Conservation (phyloP, 2,329 filamentous ascomycete genomes). For the Penicillium glabrum region DNA sequence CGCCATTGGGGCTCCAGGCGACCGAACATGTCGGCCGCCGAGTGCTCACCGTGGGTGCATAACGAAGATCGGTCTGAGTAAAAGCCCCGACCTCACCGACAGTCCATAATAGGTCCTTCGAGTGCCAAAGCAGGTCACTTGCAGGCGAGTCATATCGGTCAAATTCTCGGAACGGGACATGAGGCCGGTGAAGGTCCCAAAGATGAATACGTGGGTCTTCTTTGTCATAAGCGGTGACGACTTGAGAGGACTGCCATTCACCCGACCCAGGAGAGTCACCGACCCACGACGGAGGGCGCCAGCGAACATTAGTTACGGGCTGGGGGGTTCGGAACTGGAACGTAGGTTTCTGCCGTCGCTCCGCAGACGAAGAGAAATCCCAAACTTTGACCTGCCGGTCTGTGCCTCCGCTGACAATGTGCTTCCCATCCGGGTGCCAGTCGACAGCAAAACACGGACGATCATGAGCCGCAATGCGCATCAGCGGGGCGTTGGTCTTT, state of each 20-base stretch:
- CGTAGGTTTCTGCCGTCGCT: constrained; percentile 58
- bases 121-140: constrained; percentile 64
- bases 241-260: constrained; percentile 60
- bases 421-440: constrained; percentile 67
- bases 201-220: constrained; percentile 62
- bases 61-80: constrained; percentile 62
- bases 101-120: constrained; percentile 64
- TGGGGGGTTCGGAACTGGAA: constrained; percentile 62
- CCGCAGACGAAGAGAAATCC: constrained; percentile 59
- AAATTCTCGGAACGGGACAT: constrained; percentile 63
- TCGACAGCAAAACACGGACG: constrained; percentile 62
- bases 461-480: constrained; percentile 63
- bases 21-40: constrained; percentile 57
- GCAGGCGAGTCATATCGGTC: constrained; percentile 56
- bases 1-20: constrained; percentile 58
- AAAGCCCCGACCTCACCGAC: constrained; percentile 62
- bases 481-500: constrained; percentile 55
- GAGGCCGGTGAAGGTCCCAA: constrained; percentile 64
- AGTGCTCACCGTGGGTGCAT: constrained; percentile 59
- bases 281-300: constrained; percentile 61
- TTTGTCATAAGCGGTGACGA: constrained; percentile 63
- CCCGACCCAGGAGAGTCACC: constrained; percentile 52
- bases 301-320: constrained; percentile 61
- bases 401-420: constrained; percentile 62
- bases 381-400: constrained; percentile 65